Percentiles rank a stretch among this genome's conserved stretches.
Conservation (phyloP, 495 filamentous ascomycete species). For the Penicillium lagena region DNA sequence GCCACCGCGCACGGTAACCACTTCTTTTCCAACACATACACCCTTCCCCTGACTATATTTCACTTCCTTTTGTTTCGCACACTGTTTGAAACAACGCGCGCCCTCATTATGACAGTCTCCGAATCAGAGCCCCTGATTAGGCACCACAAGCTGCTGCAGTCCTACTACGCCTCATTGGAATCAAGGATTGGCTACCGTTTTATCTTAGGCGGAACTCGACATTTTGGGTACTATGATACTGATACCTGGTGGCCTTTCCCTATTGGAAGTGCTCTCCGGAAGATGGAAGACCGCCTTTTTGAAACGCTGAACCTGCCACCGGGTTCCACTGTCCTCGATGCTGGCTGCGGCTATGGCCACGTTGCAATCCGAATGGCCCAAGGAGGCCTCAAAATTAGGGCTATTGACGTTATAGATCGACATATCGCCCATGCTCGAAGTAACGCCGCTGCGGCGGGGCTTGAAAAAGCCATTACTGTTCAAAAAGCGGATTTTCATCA, state of each 20-base stretch:
- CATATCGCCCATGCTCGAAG: constrained; percentile 38
- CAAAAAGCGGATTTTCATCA: constrained; percentile 49
- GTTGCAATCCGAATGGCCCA: constrained; percentile 43
- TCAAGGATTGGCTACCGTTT: constrained; percentile 45
- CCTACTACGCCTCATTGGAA: constrained; percentile 40
- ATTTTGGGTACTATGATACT: constrained; percentile 44
- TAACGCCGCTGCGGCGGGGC: constrained; percentile 35
- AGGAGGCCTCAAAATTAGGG: constrained; percentile 30
- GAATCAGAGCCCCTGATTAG: background rate
- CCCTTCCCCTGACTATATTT: background rate
- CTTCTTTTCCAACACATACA: too few relatives aligned
- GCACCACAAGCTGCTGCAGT: constrained; percentile 27
- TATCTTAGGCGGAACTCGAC: constrained; percentile 42
- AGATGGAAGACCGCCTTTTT: constrained; percentile 44
- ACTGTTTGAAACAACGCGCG: background rate
- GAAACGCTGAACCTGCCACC: constrained; percentile 24
- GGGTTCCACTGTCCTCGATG: constrained; percentile 41
- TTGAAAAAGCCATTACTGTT: constrained; percentile 46
- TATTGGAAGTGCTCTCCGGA: background rate
- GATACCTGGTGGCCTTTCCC: constrained; percentile 47
- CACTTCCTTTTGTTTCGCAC: background rate
- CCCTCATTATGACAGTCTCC: background rate
- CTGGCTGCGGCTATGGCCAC: constrained; percentile 45
- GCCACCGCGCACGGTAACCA: too few relatives aligned
- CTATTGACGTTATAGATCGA: constrained; percentile 46